phyloP scores from a whole-genome alignment of 306 rosid genomes.

The Cyamopsis tetragonoloba region DNA sequence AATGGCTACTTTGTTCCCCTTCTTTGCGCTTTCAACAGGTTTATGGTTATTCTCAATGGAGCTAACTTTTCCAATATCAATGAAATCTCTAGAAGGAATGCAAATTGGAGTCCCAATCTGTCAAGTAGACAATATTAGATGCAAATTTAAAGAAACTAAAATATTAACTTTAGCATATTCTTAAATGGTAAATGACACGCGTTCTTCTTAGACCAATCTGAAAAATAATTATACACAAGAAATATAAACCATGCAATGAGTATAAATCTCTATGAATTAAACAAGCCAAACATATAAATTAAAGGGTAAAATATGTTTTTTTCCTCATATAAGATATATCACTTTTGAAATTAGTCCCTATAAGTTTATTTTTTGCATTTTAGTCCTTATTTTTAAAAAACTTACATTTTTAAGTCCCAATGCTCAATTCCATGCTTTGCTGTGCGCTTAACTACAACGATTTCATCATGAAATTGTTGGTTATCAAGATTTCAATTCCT shows the following conservation, averaged over 20 bases:
- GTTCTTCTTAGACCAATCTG: not conserved
- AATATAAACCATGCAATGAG: not conserved
- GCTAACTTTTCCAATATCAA: slow-evolving; percentile 79
- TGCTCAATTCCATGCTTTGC: too few species aligned
- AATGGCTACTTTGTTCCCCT: slow-evolving; percentile 82
- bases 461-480: too few species aligned
- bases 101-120: slow-evolving; percentile 97
- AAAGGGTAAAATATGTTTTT: too few species aligned
- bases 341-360: too few species aligned
- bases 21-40: slow-evolving; percentile 88
- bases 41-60: slow-evolving; percentile 87
- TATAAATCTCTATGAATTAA: too few species aligned
- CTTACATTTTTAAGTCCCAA: too few species aligned
- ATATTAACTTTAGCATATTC: not conserved
- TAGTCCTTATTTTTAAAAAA: too few species aligned
- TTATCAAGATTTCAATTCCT: too few species aligned
- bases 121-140: slow-evolving; percentile 27
- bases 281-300: too few species aligned
- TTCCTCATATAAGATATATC: too few species aligned
- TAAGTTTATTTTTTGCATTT: too few species aligned
- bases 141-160: slow-evolving; percentile 1
- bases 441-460: too few species aligned
- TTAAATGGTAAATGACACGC: not conserved
- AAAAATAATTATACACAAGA: not conserved
- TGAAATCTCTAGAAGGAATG: slow-evolving; percentile 79